Base-by-base conservation (phyloP, 2,329 filamentous ascomycete species). In the Claviceps sp. region DNA sequence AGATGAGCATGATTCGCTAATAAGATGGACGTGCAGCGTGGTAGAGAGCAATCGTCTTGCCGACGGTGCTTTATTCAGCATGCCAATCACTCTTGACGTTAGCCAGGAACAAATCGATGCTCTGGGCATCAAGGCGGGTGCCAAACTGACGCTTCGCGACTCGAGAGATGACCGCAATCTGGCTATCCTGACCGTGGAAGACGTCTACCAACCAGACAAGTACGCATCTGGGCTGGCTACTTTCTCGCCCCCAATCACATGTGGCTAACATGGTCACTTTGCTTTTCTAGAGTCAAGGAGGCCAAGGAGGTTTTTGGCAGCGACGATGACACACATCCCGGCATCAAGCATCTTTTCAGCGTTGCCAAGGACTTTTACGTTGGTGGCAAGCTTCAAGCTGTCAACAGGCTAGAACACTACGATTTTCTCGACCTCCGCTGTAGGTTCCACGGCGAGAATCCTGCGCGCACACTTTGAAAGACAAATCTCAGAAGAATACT, bases 341-440 rank as follows among this genome's bases (percentile, higher is more conserved):
- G 93, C 56, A 80, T 97, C 70, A 88, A 86, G 72, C 93, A 94
- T 74, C 82, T 98, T 56, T 84, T 85, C 75, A 78, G 82, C 64
- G 84, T 82, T 40, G 84, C 86, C 56, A 76, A 87, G 63, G 89
- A 95, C 55, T 94, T 84, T 70, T 97, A 97, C 71, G 80, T 98
- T 56, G 93, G 93, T 66, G 93, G 93, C 68, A 96, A 94, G 81
- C 74, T 98, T 58, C 88, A 97, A 68, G 93, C 93, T 56, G 84
- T 98, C 68, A 91, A 91, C 79, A 86, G 89, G 61, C 80, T 95
- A 56, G 89, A 94, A 75, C 93, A 98, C 78, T 98, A 98, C 76
- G 93, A 98, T 75, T 97, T 97, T 75, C 88, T 97, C 61, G 93
- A 87, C 64, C 81, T 97, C 54, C 84, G 93, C 76, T 97, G 87